Evolutionary conservation across 495 filamentous ascomycete genomes (phyloP).

Genomic region (Staphylotrichum longicolle): DNA sequence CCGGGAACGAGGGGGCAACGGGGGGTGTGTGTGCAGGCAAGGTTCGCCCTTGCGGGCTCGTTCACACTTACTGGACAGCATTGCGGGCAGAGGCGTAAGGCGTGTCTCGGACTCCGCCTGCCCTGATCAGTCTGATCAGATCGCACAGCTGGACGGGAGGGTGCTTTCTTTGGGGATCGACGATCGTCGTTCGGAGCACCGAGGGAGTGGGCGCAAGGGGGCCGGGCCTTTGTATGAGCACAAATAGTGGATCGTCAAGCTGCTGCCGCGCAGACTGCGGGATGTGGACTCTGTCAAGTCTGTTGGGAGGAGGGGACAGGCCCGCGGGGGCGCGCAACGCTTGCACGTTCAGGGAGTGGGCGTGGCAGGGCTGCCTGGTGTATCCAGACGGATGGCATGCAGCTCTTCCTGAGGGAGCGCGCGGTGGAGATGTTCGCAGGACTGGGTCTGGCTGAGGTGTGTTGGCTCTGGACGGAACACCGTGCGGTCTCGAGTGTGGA

Average conservation of each 20-base stretch:
- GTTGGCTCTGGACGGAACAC: no score
- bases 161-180: constrained; percentile 11
- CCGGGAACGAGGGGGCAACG: no score
- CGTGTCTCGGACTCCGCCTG: constrained; percentile 16
- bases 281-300: no score
- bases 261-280: no score
- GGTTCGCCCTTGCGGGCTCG: constrained; percentile 18
- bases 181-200: constrained; percentile 16
- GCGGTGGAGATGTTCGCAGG: no score
- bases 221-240: constrained; percentile 5
- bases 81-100: constrained; percentile 13
- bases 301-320: background rate
- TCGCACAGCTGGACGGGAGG: background rate
- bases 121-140: background rate
- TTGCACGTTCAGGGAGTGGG: background rate
- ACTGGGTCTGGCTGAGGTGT: no score
- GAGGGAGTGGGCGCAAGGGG: constrained; percentile 6
- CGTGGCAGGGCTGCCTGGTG: constrained; percentile 1
- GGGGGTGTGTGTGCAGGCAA: constrained; percentile 11
- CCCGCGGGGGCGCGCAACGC: background rate
- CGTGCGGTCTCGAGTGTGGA: no score
- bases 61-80: constrained; percentile 32
- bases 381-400: no score
- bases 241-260: constrained; percentile 3
- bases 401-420: no score